Conservation (phyloP, 2,329 filamentous ascomycete species). For the Curvularia spicifera region DNA sequence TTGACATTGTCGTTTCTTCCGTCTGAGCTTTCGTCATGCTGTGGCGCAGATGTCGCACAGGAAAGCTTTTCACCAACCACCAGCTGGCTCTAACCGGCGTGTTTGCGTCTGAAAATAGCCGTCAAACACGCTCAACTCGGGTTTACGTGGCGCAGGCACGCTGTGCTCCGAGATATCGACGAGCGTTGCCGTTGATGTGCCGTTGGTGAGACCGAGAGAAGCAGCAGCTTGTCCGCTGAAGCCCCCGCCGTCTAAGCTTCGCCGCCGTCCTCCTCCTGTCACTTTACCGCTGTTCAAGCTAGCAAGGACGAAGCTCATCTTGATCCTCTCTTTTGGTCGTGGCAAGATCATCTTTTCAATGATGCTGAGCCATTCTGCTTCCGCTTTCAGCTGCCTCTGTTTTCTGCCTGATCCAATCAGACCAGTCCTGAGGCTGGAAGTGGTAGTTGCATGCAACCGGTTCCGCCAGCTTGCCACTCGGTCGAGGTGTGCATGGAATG, state of each 20-base stretch:
- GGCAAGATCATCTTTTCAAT: constrained; percentile 47
- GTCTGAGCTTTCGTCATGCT: background rate
- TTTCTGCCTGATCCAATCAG: constrained; percentile 39
- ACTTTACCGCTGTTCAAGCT: constrained; percentile 39
- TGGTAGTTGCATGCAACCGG: constrained; percentile 41
- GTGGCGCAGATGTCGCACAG: background rate
- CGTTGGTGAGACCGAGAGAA: constrained; percentile 25
- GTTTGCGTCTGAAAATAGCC: constrained; percentile 47
- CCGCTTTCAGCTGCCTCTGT: constrained; percentile 42
- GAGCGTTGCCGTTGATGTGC: constrained; percentile 18
- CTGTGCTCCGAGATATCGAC: constrained; percentile 24
- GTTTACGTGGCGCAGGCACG: constrained; percentile 26
- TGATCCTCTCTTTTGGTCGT: constrained; percentile 44
- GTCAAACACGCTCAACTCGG: constrained; percentile 46
- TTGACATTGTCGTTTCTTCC: constrained; percentile 7
- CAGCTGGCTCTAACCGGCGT: constrained; percentile 29
- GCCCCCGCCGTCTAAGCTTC: constrained; percentile 46
- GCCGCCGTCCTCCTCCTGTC: constrained; percentile 36
- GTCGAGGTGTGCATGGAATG: constrained; percentile 50
- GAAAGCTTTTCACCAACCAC: constrained; percentile 26
- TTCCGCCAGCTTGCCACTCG: constrained; percentile 45
- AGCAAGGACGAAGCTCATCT: constrained; percentile 42
- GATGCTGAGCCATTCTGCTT: constrained; percentile 45
- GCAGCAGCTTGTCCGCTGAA: constrained; percentile 40
- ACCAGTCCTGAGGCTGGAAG: constrained; percentile 38